Percentiles rank a stretch among this genome's conserved stretches.
phyloP scores from a whole-genome alignment of 257 asterid species.

The Przewalskia tangutica region DNA sequence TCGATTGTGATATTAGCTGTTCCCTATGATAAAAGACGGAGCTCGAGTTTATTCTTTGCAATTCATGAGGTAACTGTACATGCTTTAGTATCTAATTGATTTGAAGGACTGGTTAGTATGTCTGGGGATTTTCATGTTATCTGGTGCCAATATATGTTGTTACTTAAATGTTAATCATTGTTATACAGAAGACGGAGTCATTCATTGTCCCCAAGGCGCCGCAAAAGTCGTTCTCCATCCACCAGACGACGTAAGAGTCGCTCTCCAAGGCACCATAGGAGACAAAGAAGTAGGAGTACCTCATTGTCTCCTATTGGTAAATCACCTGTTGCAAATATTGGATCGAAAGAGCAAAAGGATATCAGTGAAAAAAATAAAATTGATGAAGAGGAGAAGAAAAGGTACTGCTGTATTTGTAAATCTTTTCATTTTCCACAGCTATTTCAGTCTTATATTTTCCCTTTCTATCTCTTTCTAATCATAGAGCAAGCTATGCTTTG shows the following conservation, averaged over 20 bases:
- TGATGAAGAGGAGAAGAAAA: slow-evolving; percentile 78
- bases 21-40: slow-evolving; percentile 83
- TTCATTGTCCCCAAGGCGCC: slow-evolving; percentile 55
- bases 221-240: slow-evolving; percentile 64
- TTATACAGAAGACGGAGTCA: slow-evolving; percentile 78
- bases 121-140: slow-evolving; percentile 21
- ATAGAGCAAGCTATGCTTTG: neutral
- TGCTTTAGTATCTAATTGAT: slow-evolving; percentile 34
- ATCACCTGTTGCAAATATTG: slow-evolving; percentile 45
- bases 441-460: slow-evolving; percentile 4
- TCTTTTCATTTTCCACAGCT: neutral
- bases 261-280: slow-evolving; percentile 53
- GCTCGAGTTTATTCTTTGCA: slow-evolving; percentile 87
- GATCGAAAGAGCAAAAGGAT: slow-evolving; percentile 58
- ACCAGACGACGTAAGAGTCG: slow-evolving; percentile 68
- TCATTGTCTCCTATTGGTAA: slow-evolving; percentile 37
- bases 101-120: slow-evolving; percentile 33
- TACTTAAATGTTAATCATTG: slow-evolving; percentile 38
- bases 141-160: slow-evolving; percentile 20
- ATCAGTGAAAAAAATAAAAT: slow-evolving; percentile 53
- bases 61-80: slow-evolving; percentile 85
- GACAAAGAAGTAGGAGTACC: slow-evolving; percentile 51
- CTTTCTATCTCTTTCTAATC: neutral
- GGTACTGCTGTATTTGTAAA: slow-evolving; percentile 38
- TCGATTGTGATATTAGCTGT: slow-evolving; percentile 79